A percentile compares a stretch with the other conserved stretches of the same genome.
Evolutionary conservation across 2,329 filamentous ascomycete species (phyloP).

Genomic region (Mycosphaerella sp.): DNA sequence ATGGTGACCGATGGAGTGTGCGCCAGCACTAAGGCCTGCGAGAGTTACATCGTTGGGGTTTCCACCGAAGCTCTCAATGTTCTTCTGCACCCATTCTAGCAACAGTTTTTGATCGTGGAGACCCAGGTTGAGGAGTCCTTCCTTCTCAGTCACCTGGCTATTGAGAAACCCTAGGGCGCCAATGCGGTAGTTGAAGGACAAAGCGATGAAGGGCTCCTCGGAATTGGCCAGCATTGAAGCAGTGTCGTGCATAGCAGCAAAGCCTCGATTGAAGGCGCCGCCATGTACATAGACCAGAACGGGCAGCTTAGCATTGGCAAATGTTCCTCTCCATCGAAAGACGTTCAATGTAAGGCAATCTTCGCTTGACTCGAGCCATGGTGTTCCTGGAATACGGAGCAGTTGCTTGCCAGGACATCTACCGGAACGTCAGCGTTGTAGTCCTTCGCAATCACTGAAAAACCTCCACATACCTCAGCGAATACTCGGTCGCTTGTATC

Average conservation of each 20-base stretch:
- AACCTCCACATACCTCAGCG: slow-evolving; percentile 13
- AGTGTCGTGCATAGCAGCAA: slow-evolving; percentile 53
- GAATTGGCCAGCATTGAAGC: slow-evolving; percentile 46
- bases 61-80: slow-evolving; percentile 39
- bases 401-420: slow-evolving; percentile 29
- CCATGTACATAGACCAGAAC: slow-evolving; percentile 58
- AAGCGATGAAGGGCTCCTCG: slow-evolving; percentile 46
- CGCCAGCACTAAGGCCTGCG: slow-evolving; percentile 50
- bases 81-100: slow-evolving; percentile 39
- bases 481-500: slow-evolving; percentile 31
- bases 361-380: slow-evolving; percentile 36
- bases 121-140: slow-evolving; percentile 46
- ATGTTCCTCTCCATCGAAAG: slow-evolving; percentile 40
- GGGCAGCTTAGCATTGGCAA: slow-evolving; percentile 43
- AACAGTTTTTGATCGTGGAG: slow-evolving; percentile 39
- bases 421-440: background rate
- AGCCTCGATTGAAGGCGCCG: slow-evolving; percentile 49
- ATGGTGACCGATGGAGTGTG: slow-evolving; percentile 64
- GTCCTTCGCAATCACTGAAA: slow-evolving; percentile 22
- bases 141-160: slow-evolving; percentile 46
- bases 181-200: slow-evolving; percentile 58
- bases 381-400: slow-evolving; percentile 20
- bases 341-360: slow-evolving; percentile 58
- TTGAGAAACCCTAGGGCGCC: slow-evolving; percentile 64
- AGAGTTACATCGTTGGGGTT: slow-evolving; percentile 28